Percentiles rank a stretch among this genome's conserved stretches.
phyloP scores from a whole-genome alignment of 2,329 filamentous ascomycete genomes.

The Diaporthe longicolla region DNA sequence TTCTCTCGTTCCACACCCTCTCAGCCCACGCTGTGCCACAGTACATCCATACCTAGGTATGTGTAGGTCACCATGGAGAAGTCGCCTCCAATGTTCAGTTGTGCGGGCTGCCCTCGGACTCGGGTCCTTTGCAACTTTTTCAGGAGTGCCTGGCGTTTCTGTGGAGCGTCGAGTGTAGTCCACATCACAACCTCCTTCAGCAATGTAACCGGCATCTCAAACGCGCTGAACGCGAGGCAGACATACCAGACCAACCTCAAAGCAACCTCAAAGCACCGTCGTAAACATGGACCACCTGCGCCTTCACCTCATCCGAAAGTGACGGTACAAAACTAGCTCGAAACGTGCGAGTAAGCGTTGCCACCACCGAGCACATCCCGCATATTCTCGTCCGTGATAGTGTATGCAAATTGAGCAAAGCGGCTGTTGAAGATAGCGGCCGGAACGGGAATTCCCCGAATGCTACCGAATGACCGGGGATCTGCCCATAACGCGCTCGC shows the following conservation, averaged over 20 bases:
- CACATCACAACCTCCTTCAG: slow-evolving; percentile 36
- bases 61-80: neutral
- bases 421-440: slow-evolving; percentile 56
- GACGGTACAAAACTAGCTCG: slow-evolving; percentile 47
- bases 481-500: too few species aligned
- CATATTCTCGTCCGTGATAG: slow-evolving; percentile 44
- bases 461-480: too few species aligned
- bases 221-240: slow-evolving; percentile 32
- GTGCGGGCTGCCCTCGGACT: neutral
- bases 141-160: neutral
- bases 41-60: neutral
- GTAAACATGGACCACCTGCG: slow-evolving; percentile 47
- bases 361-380: slow-evolving; percentile 45
- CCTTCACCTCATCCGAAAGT: slow-evolving; percentile 43
- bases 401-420: slow-evolving; percentile 30
- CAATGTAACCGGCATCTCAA: slow-evolving; percentile 17
- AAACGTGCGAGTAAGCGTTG: slow-evolving; percentile 49
- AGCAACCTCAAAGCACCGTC: slow-evolving; percentile 1
- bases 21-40: neutral
- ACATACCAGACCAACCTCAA: slow-evolving; percentile 35
- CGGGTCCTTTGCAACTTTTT: neutral
- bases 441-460: slow-evolving; percentile 60
- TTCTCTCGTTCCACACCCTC: too few species aligned
- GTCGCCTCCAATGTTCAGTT: neutral
- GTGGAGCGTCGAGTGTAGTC: slow-evolving; percentile 27